phyloP scores from a whole-genome alignment of 2,329 filamentous ascomycete genomes.

The Colletotrichum lini region DNA sequence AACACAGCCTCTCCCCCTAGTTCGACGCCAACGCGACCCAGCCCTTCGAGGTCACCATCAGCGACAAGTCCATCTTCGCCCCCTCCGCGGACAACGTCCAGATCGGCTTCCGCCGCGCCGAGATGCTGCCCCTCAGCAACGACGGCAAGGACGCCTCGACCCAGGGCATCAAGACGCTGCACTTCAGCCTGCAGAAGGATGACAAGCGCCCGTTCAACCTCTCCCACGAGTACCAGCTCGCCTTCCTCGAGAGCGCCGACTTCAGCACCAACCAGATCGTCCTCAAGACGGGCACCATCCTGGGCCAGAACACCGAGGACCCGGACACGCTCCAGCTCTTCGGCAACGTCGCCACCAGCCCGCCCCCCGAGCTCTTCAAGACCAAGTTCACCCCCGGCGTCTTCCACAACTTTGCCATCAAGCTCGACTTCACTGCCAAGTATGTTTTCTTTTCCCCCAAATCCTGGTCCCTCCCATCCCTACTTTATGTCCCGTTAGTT shows the following conservation, averaged over 20 bases:
- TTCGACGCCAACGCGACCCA: slow-evolving; percentile 60
- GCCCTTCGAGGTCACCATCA: slow-evolving; percentile 69
- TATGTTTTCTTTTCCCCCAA: slow-evolving; percentile 49
- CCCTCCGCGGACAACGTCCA: slow-evolving; percentile 64
- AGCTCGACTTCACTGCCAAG: slow-evolving; percentile 70
- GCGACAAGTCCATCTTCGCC: slow-evolving; percentile 72
- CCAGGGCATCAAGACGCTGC: slow-evolving; percentile 71
- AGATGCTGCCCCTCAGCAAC: slow-evolving; percentile 67
- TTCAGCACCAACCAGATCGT: slow-evolving; percentile 67
- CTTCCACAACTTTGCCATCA: slow-evolving; percentile 75
- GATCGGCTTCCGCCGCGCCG: slow-evolving; percentile 72
- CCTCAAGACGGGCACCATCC: slow-evolving; percentile 69
- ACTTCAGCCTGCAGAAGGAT: slow-evolving; percentile 72
- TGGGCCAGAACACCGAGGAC: slow-evolving; percentile 54
- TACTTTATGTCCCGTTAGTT: too few species aligned
- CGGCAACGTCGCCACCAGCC: slow-evolving; percentile 61
- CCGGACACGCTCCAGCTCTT: slow-evolving; percentile 62
- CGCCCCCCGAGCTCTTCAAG: slow-evolving; percentile 64
- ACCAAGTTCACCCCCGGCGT: slow-evolving; percentile 63
- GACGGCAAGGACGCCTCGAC: slow-evolving; percentile 66
- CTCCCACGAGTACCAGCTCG: slow-evolving; percentile 73
- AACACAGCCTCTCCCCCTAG: slow-evolving; percentile 31
- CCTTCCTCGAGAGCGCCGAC: slow-evolving; percentile 63
- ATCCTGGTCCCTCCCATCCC: too few species aligned
- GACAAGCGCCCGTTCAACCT: slow-evolving; percentile 66